A percentile compares a stretch with the other conserved stretches of the same genome.
Evolutionary conservation across 805 yeast genomes (phyloP).

Genomic region (Schizosaccharomyces osmophilus): DNA sequence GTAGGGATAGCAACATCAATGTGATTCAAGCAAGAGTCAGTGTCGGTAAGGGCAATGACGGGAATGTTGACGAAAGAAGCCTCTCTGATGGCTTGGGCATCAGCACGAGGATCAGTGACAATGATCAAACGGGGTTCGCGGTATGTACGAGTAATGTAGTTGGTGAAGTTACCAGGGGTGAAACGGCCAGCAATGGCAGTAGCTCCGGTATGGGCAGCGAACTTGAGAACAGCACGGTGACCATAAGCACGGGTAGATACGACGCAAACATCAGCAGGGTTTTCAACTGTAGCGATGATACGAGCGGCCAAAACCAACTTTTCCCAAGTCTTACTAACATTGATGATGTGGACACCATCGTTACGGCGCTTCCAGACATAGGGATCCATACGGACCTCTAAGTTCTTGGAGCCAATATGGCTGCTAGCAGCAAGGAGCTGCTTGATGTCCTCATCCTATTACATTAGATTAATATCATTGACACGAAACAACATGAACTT

Average conservation of each 20-base stretch:
- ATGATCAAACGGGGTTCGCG: slow-evolving; percentile 99
- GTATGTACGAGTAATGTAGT: slow-evolving; percentile 99
- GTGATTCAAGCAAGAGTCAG: slow-evolving; percentile 96
- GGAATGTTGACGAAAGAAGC: slow-evolving; percentile 99
- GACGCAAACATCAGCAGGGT: slow-evolving; percentile 94
- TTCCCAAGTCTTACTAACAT: slow-evolving; percentile 94
- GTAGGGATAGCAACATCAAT: slow-evolving; percentile 99
- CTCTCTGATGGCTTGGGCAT: slow-evolving; percentile 98
- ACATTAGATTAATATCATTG: neutral
- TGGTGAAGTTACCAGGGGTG: slow-evolving; percentile 99
- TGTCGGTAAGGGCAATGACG: slow-evolving; percentile 94
- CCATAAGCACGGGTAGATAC: slow-evolving; percentile 98
- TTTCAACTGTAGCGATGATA: slow-evolving; percentile 97
- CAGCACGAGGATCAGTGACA: slow-evolving; percentile 99
- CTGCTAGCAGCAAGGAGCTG: slow-evolving; percentile 97
- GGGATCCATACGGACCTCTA: slow-evolving; percentile 89
- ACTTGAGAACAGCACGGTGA: slow-evolving; percentile 99
- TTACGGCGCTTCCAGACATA: slow-evolving; percentile 96
- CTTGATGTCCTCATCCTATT: slow-evolving; percentile 51
- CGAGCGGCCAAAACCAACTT: slow-evolving; percentile 98
- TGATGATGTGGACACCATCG: slow-evolving; percentile 96
- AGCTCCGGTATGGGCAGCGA: slow-evolving; percentile 99
- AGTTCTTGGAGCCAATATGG: slow-evolving; percentile 98
- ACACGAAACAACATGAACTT: neutral
- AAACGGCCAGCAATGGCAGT: slow-evolving; percentile 99